Base-by-base conservation (phyloP, 1,284 basidiomycete genomes). In the Mycena sp. region DNA sequence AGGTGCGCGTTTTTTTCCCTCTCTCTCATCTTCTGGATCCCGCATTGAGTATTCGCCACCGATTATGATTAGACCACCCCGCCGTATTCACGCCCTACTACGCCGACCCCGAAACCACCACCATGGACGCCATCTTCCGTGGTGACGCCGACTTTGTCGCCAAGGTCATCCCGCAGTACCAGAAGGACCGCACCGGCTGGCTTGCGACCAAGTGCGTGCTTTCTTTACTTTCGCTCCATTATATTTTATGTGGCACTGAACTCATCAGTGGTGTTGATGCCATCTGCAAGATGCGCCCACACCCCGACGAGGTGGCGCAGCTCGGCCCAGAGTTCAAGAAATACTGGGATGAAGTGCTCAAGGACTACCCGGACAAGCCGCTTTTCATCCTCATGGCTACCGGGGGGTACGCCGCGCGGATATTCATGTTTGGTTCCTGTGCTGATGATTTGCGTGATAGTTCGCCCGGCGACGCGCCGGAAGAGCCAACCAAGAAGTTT, bases 241-340 rank as follows among this genome's bases (percentile, higher is more conserved):
- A 19, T 32, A 35, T 41, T 30, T 28, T 38, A 25, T 16, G 14
- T 21, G 26, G 21, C 12, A 37, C 32, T 35, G 32, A 35, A 35
- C 32, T 35, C 29, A 23, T 28, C 46, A 85, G 83, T 58, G 73
- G 71, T 9, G 56, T 78, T 30, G 83, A 85, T 54, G 77, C 77
- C 9, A 84, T 80, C 3, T 73, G 81, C 64, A 86, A 86, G 69
- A 65, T 83, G 19, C 78, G 85, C 17, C 85, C 85, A 4, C 74
- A 67, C 7, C 53, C 67, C 11, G 72, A 76, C 10, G 84, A 86
- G 21, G 72, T 85, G 28, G 71, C 76, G 41, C 73, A 72, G 30
- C 70, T 86, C 19, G 83, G 83, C 0, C 75, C 81, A 4, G 78
- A 74, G 6, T 86, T 85, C 70, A 66, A 76, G 35, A 52, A 74